These are phyloP conservation scores for Penicillium rolfsii DNA, from an alignment of 2,329 filamentous ascomycete species.

Conservation along the genomic window DNA sequence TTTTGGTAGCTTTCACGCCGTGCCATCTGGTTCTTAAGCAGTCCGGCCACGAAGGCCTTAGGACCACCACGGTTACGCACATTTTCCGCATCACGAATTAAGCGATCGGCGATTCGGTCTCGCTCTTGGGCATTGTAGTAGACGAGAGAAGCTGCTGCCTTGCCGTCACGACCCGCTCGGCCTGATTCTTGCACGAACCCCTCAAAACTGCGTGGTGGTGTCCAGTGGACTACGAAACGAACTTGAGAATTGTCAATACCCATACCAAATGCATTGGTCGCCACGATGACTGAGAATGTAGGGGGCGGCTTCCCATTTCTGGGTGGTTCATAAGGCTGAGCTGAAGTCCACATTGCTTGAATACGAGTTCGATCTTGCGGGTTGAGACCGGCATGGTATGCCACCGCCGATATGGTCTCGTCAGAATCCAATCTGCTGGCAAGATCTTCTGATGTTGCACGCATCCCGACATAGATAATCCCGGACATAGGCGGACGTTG, in stretches of 20 bases:
- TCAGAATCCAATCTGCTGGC: slow-evolving; percentile 40
- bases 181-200: slow-evolving; percentile 96
- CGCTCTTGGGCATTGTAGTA: slow-evolving; percentile 90
- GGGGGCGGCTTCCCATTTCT: slow-evolving; percentile 40
- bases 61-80: slow-evolving; percentile 37
- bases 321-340: slow-evolving; percentile 12
- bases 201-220: slow-evolving; percentile 89
- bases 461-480: slow-evolving; percentile 52
- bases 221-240: slow-evolving; percentile 93
- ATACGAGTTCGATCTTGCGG: slow-evolving; percentile 69
- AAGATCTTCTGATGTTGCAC: slow-evolving; percentile 46
- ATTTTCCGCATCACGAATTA: slow-evolving; percentile 50
- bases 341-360: slow-evolving; percentile 47
- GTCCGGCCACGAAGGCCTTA: slow-evolving; percentile 43
- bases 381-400: slow-evolving; percentile 65
- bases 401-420: slow-evolving; percentile 46
- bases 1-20: slow-evolving; percentile 66
- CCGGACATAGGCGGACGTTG: slow-evolving; percentile 46
- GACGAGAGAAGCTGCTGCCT: slow-evolving; percentile 81
- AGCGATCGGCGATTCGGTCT: slow-evolving; percentile 67
- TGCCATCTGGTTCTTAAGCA: slow-evolving; percentile 41
- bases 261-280: slow-evolving; percentile 96
- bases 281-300: slow-evolving; percentile 89
- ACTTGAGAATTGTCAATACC: slow-evolving; percentile 96
- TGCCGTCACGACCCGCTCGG: slow-evolving; percentile 85